Percentiles rank a stretch among this genome's conserved stretches.
phyloP scores from a whole-genome alignment of 1,284 basidiomycete genomes.

The Volvariella volvacea region DNA sequence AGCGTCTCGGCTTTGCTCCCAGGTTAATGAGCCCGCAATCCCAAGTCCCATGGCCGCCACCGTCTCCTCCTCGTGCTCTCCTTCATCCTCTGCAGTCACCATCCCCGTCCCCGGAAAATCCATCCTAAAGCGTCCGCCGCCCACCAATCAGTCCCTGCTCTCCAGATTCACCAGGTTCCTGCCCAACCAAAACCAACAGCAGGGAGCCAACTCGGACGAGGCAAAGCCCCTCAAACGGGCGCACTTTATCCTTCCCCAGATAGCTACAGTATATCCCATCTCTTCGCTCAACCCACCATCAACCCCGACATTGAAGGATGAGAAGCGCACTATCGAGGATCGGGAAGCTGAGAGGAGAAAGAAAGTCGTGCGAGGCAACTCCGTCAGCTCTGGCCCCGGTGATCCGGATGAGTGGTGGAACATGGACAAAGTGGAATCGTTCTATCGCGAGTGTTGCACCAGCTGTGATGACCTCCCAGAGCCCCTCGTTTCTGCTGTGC shows the following conservation, averaged over 20 bases:
- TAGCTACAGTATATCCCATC: constrained; percentile 83
- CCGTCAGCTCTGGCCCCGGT: constrained; percentile 22
- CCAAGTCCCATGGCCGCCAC: constrained; percentile 8
- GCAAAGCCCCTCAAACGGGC: constrained; percentile 68
- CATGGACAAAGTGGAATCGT: constrained; percentile 72
- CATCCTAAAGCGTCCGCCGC: constrained; percentile 73
- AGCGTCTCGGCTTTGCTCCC: too few species aligned
- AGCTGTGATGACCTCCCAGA: constrained; percentile 71
- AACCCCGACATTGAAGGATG: constrained; percentile 65
- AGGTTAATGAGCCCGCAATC: too few species aligned
- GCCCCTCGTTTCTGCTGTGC: constrained; percentile 57
- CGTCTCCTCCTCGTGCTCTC: constrained; percentile 37
- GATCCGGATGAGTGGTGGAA: constrained; percentile 66
- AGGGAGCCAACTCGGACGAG: constrained; percentile 21
- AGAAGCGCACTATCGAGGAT: constrained; percentile 65
- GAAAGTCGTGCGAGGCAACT: constrained; percentile 53
- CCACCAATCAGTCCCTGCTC: constrained; percentile 60
- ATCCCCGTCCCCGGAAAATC: constrained; percentile 71
- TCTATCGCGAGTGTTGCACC: constrained; percentile 76
- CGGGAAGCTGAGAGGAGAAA: constrained; percentile 56
- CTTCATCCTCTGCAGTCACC: constrained; percentile 71
- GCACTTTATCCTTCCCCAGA: constrained; percentile 78
- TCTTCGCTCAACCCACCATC: constrained; percentile 74
- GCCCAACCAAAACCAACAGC: constrained; percentile 34
- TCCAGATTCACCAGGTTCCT: constrained; percentile 66